Evolutionary conservation across 2,329 filamentous ascomycete species (phyloP), one percentile per base, ranked within the genome.

Genomic region (Emergomyces orientalis): DNA sequence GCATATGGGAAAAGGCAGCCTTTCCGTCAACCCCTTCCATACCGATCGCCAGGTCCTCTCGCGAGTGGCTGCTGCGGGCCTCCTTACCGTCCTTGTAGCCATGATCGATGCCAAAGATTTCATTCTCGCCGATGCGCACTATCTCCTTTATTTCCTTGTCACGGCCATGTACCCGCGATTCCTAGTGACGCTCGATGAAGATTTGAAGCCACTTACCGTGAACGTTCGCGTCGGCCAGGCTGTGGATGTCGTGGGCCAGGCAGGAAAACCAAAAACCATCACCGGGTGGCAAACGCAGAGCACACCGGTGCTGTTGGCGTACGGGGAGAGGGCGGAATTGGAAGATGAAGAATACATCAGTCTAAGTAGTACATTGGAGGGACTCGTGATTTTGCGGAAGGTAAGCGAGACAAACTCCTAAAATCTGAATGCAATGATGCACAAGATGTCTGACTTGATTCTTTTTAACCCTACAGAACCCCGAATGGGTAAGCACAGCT

Each of bases 241-340:
- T 19, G 95, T 99, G 25, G 94, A 99, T 74, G 92, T 99, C 51
- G 94, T 99, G 49, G 95, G 94, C 60, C 94, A 97, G 77, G 94
- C 95, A 14, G 94, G 94, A 74, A 86, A 93, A 66, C 94, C 94
- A 69, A 97, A 99, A 87, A 99, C 94, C 1, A 99, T 99, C 71
- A 99, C 94, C 11, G 94, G 94, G 61, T 99, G 94, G 94, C 94
- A 99, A 79, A 99, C 94, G 68, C 94, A 99, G 81, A 97, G 90
- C 80, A 99, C 94, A n/a, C 94, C 94, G 0, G 94, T 99, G 56
- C 81, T 99, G 64, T 80, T 99, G 70, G 88, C 90, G n/a, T 88
- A 96, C 72, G 94, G 95, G 37, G 94, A 99, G 81, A 84, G 95
- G 71, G 94, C 94, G 11, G 94, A 99, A 81, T 81, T 99, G 59